Percentiles rank a stretch among this genome's conserved stretches.
Evolutionary conservation across 1,139 yeast genomes (phyloP).

Genomic region (Geotrichum cucujoidarum): DNA sequence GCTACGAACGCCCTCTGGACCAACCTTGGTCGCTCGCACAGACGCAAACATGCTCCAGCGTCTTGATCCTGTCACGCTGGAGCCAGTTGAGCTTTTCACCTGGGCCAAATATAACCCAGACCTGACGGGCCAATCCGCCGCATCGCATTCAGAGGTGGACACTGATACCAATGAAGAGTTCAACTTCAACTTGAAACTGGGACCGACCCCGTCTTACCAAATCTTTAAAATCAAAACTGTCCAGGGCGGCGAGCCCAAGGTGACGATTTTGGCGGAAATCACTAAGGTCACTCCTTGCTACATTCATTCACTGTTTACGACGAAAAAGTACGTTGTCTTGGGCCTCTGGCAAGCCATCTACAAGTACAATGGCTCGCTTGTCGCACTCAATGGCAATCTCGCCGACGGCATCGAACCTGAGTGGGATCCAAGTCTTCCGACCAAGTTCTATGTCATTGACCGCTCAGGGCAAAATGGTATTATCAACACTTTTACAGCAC

Average conservation of each 20-base stretch:
- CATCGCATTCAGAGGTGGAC: slow-evolving; percentile 23
- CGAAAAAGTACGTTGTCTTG: slow-evolving; percentile 21
- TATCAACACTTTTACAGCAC: slow-evolving; percentile 16
- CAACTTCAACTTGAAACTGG: slow-evolving; percentile 20
- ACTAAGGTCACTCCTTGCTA: slow-evolving; percentile 19
- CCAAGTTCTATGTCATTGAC: slow-evolving; percentile 21
- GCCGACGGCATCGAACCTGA: slow-evolving; percentile 19
- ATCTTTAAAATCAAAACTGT: slow-evolving; percentile 19
- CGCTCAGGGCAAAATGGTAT: slow-evolving; percentile 19
- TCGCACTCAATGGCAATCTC: slow-evolving; percentile 17
- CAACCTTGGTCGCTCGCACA: slow-evolving; percentile 18
- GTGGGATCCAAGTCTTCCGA: slow-evolving; percentile 19
- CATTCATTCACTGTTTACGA: slow-evolving; percentile 21
- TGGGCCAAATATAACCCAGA: slow-evolving; percentile 17
- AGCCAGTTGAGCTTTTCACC: slow-evolving; percentile 17
- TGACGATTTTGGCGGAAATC: slow-evolving; percentile 19
- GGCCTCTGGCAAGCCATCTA: slow-evolving; percentile 23
- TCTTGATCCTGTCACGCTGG: slow-evolving; percentile 20
- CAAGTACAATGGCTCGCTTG: slow-evolving; percentile 17
- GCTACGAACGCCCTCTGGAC: slow-evolving; percentile 13
- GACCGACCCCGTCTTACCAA: slow-evolving; percentile 18
- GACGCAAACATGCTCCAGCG: slow-evolving; percentile 19
- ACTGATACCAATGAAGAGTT: slow-evolving; percentile 20
- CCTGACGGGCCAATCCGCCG: slow-evolving; percentile 19
- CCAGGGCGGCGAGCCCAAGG: slow-evolving; percentile 7